Conservation (phyloP, 208 protist genomes). For the Polymyxa betae region DNA sequence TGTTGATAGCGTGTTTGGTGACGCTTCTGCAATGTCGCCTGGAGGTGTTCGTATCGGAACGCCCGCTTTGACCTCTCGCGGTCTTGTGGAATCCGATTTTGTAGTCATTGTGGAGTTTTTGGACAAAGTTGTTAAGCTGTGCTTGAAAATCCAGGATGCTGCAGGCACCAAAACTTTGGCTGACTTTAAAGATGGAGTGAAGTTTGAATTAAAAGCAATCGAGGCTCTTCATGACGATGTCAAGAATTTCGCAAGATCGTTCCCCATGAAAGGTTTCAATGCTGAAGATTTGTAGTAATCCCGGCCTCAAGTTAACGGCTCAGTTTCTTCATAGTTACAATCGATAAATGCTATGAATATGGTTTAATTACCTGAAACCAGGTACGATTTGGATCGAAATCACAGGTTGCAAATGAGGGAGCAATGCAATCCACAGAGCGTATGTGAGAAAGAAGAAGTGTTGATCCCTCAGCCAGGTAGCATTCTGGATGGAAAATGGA, state of each 20-base stretch:
- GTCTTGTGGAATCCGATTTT: conserved; percentile 88
- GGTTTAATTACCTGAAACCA: no score
- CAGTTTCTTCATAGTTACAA: no score
- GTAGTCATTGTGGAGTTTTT: conserved; percentile 84
- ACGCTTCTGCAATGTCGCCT: conserved; percentile 86
- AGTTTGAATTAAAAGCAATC: conserved; percentile 67
- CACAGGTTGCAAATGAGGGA: no score
- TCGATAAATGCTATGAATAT: no score
- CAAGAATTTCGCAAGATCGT: conserved; percentile 31
- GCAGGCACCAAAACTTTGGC: conserved; percentile 10
- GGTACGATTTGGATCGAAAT: no score
- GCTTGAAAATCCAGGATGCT: conserved; percentile 74
- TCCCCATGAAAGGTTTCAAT: conserved; percentile 47
- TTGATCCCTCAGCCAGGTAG: no score
- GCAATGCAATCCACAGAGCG: no score
- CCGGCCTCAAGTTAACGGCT: no score
- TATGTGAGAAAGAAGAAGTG: no score
- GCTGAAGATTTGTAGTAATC: not conserved
- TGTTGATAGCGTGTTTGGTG: conserved; percentile 84
- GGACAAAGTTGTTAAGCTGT: conserved; percentile 80
- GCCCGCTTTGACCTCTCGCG: conserved; percentile 90
- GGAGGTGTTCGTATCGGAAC: conserved; percentile 92
- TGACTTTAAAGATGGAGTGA: not conserved
- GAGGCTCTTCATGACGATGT: conserved; percentile 3
- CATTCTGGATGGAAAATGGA: not conserved